A percentile compares a stretch with the other conserved stretches of the same genome.
Conservation (phyloP, 2,329 filamentous ascomycete genomes). For the Diaporthe destruens region DNA sequence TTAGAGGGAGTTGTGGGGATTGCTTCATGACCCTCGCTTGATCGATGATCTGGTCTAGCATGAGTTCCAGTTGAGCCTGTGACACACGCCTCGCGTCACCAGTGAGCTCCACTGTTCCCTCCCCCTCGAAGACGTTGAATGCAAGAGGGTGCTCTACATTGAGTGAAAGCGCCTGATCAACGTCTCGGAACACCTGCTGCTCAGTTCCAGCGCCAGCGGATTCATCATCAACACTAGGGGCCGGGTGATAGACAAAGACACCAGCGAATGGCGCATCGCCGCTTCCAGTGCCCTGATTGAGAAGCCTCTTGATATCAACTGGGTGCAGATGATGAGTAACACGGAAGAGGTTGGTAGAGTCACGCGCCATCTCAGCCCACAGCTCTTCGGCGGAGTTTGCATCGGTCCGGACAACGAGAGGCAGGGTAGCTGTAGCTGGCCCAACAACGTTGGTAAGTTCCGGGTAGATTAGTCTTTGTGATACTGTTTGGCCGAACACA, state of each 20-base stretch:
- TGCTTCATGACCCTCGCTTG: conserved; percentile 43
- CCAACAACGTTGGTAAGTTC: conserved; percentile 45
- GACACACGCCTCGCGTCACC: conserved; percentile 44
- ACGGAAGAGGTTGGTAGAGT: conserved; percentile 37
- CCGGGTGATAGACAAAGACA: conserved; percentile 47
- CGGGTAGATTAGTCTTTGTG: conserved; percentile 45
- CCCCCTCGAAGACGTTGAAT: conserved; percentile 52
- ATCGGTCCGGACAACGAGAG: conserved; percentile 42
- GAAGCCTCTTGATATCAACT: conserved; percentile 45
- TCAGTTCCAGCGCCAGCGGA: neutral
- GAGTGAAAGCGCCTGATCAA: conserved; percentile 50
- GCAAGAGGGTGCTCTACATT: conserved; percentile 57
- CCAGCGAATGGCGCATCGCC: conserved; percentile 44
- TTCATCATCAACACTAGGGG: conserved; percentile 1
- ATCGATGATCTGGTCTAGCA: conserved; percentile 44
- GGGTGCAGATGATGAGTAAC: conserved; percentile 44
- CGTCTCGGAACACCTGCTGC: conserved; percentile 46
- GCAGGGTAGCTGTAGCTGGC: conserved; percentile 46
- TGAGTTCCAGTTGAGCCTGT: conserved; percentile 43
- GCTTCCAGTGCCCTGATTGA: conserved; percentile 43
- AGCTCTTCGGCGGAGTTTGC: conserved; percentile 40
- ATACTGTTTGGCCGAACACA: conserved; percentile 45
- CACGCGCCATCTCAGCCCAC: conserved; percentile 41
- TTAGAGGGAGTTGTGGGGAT: conserved; percentile 40
- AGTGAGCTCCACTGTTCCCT: conserved; percentile 44